Conservation (phyloP, 2,329 filamentous ascomycete species). For the Neurospora crassa region DNA sequence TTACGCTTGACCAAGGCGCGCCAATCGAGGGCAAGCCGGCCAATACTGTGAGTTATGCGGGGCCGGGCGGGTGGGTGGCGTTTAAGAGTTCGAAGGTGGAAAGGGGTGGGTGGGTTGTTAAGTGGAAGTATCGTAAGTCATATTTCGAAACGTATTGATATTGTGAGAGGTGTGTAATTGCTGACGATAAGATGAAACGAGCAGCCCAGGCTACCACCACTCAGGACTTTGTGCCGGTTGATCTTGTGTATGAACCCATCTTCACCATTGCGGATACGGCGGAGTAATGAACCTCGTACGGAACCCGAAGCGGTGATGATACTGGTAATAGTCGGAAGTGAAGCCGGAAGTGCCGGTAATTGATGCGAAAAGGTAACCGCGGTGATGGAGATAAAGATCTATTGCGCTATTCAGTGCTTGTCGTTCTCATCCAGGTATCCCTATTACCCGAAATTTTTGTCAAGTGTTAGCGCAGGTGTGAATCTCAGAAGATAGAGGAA, state of each 20-base stretch:
- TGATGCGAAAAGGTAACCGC: neutral
- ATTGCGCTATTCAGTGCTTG: neutral
- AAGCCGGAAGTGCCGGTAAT: neutral
- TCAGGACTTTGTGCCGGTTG: conserved; percentile 24
- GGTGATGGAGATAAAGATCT: neutral
- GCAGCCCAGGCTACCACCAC: conserved; percentile 21
- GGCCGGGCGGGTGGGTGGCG: conserved; percentile 24
- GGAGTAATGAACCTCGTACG: neutral
- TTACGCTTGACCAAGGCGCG: conserved; percentile 18
- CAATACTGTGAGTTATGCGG: conserved; percentile 11
- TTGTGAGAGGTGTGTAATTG: neutral
- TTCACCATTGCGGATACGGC: neutral
- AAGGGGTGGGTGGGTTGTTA: conserved; percentile 21
- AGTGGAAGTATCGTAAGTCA: conserved; percentile 29
- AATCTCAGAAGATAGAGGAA: neutral
- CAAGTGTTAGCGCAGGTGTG: neutral
- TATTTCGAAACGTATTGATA: neutral
- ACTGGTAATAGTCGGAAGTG: neutral
- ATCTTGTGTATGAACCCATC: conserved; percentile 23
- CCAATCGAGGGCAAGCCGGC: conserved; percentile 3
- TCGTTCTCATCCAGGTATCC: neutral
- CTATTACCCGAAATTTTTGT: neutral
- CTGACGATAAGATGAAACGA: neutral
- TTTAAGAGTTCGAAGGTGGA: conserved; percentile 19
- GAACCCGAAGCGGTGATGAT: neutral